Evolutionary conservation across 73 alveolate genomes (phyloP).

Genomic region (Symbiodinium pilosum): DNA sequence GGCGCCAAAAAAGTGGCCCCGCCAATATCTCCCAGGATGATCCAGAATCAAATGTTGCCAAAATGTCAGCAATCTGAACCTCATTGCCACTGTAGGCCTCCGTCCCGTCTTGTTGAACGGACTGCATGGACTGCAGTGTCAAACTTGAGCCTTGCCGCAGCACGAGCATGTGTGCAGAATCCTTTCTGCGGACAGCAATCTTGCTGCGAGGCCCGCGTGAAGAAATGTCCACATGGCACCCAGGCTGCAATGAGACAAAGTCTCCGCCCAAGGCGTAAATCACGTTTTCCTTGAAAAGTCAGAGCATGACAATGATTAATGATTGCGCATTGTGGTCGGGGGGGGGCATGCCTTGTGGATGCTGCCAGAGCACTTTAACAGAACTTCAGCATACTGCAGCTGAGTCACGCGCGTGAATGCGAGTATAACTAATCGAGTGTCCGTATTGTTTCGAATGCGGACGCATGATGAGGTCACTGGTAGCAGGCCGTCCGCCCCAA

Average conservation of each 20-base stretch:
- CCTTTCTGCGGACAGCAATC: neutral
- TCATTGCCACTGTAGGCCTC: neutral
- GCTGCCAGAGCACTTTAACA: neutral
- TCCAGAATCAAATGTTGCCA: neutral
- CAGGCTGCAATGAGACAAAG: neutral
- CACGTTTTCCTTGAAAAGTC: neutral
- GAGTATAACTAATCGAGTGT: slow-evolving; percentile 31
- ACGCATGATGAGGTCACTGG: neutral
- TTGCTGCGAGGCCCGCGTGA: neutral
- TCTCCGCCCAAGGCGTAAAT: slow-evolving; percentile 60
- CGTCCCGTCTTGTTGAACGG: neutral
- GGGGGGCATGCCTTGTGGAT: no score
- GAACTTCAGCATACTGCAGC: neutral
- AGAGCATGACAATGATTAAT: no score
- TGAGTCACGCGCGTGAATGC: slow-evolving; percentile 33
- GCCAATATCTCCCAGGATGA: slow-evolving; percentile 35
- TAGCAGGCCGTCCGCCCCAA: slow-evolving; percentile 23
- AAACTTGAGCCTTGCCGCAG: neutral
- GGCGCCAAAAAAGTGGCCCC: slow-evolving; percentile 79
- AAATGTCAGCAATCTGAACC: neutral
- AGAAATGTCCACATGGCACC: neutral
- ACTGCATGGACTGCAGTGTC: neutral
- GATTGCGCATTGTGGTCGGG: no score
- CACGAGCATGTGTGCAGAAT: slow-evolving; percentile 1
- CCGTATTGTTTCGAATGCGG: slow-evolving; percentile 48